phyloP scores from a whole-genome alignment of 306 rosid genomes.

The Vachellia collinsii region DNA sequence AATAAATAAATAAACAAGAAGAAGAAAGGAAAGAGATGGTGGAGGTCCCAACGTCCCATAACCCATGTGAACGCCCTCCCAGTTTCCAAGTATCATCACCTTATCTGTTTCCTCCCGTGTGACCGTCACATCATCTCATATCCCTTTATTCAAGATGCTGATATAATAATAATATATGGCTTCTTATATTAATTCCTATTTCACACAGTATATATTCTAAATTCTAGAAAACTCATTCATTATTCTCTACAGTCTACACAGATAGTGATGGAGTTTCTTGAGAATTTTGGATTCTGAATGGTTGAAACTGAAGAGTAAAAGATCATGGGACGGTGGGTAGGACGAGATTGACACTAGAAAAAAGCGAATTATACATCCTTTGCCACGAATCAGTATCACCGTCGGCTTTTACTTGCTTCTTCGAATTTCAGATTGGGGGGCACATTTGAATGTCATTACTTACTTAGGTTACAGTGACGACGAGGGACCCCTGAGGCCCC shows the following conservation, averaged over 20 bases:
- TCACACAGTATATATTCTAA: not conserved
- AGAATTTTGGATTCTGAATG: not conserved
- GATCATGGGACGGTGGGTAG: not conserved
- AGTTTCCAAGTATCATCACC: not conserved
- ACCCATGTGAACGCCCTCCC: constrained; percentile 40
- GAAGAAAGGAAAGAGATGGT: not conserved
- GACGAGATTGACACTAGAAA: not conserved
- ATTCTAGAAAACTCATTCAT: not conserved
- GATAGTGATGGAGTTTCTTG: not conserved
- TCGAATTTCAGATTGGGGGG: not conserved
- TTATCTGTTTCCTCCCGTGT: constrained; percentile 25
- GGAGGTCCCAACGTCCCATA: constrained; percentile 44
- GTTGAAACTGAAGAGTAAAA: not conserved
- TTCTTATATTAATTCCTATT: not conserved
- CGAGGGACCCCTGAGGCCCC: not conserved
- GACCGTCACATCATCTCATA: not conserved
- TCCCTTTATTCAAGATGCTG: not conserved
- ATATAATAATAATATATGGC: not conserved
- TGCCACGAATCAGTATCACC: not conserved
- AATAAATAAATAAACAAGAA: not conserved
- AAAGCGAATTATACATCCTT: not conserved
- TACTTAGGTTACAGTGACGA: not conserved
- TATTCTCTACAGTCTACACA: not conserved
- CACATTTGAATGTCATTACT: not conserved
- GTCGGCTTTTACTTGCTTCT: not conserved